A percentile compares a stretch with the other conserved stretches of the same genome.
These are phyloP conservation scores for Hylodesmum podocarpum DNA, from an alignment of 306 rosid genomes.

Conservation along the genomic window DNA sequence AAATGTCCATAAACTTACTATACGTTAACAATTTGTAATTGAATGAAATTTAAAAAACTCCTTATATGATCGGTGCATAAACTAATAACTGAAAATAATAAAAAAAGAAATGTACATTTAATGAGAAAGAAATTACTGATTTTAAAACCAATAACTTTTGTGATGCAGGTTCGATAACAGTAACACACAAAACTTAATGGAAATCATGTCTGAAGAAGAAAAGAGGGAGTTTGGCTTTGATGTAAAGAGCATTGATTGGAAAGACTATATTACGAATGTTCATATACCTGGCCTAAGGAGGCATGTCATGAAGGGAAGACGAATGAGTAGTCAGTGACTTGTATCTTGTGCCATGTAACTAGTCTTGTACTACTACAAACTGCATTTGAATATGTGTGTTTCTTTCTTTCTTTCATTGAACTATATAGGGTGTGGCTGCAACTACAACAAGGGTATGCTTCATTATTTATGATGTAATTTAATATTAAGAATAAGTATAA, in stretches of 20 bases:
- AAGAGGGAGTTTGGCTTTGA: conserved; percentile 77
- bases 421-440: conserved; percentile 27
- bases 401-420: conserved; percentile 2
- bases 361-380: conserved; percentile 24
- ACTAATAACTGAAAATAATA: background rate
- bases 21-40: too few species aligned
- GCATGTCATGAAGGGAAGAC: conserved; percentile 91
- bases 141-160: background rate
- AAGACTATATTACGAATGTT: conserved; percentile 74
- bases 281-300: conserved; percentile 87
- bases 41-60: background rate
- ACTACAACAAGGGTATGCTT: conserved; percentile 25
- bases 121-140: conserved; percentile 4
- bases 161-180: conserved; percentile 84
- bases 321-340: conserved; percentile 41
- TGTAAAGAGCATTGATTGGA: conserved; percentile 80
- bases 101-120: background rate
- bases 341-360: conserved; percentile 18
- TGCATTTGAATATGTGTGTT: conserved; percentile 30
- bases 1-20: too few species aligned
- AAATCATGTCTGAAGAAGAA: conserved; percentile 81
- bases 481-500: conserved; percentile 7
- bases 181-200: conserved; percentile 71
- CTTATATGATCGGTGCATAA: background rate
- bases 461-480: conserved; percentile 44